Evolutionary conservation across 352 stramenopile species (phyloP), one percentile per base, ranked within the genome.

Genomic region (Phytophthora podocarpi): DNA sequence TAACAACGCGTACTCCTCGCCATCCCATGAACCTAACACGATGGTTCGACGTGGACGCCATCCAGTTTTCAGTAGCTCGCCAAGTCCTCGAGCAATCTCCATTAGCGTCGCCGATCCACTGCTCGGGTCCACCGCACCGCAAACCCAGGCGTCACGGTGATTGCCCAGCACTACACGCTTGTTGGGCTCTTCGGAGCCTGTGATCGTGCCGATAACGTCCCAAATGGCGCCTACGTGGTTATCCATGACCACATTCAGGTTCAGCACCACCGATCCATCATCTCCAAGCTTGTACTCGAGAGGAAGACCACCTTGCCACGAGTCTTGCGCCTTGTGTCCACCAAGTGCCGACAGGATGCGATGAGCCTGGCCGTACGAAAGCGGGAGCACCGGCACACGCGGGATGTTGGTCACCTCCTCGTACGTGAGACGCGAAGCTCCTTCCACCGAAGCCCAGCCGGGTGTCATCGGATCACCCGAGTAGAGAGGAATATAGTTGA

Each of bases 91-190:
- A 15, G 80, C 83, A 8, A 92, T 75, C 67, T 94, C 85, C 13
- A 93, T 43, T 39, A 93, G 45, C 8, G 67, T 42, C 1, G 80
- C 68, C 5, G 83, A 91, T 4, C 81, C 85, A 18, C 62, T 85
- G 56, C 83, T 88, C 3, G 83, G 85, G 61, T 93, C 85, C 2
- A 77, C 74, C 3, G 81, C 85, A 15, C 84, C 85, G 47, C 83
- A 91, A 2, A 93, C 77, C 85, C 85, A 94, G 2, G 83, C 85
- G 58, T 95, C 85, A 9, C 85, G 69, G 49, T 95, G 85, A 64
- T 93, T 95, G 18, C 83, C 79, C 4, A 91, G 43, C n/a, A 93
- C 37, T 0, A 91, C 69, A 1, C 21, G 43, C 13, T 87, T 67
- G 18, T 91, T 81, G 0, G 82, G 67, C 13, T 79, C 59, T 6